Evolutionary conservation across 1,284 basidiomycete species (phyloP), one percentile per base, ranked within the genome.

Genomic region (Inonotus obliquus): DNA sequence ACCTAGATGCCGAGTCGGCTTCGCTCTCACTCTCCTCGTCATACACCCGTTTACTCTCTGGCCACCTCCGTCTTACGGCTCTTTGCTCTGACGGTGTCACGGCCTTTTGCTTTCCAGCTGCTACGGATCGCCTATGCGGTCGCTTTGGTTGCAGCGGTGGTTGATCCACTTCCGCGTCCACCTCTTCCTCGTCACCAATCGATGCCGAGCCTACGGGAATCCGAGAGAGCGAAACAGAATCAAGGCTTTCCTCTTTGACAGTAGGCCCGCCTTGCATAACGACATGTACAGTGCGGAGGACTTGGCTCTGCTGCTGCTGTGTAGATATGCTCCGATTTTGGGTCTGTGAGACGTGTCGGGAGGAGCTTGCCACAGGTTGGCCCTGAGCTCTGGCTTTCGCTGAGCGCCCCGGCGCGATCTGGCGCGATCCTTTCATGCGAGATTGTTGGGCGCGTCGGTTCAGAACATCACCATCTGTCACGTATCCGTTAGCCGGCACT

Each of bases 241-340:
- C 74, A 0, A 69, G 59, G 23, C 73, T 74, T 65, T 80, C 78
- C 62, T 80, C 77, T 63, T 80, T 79, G 41, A 79, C 73, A n/a
- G 41, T 32, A 19, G 77, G 78, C 2, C 77, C 71, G 17, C 35
- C 45, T 54, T 80, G 72, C 19, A 80, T 70, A 2, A 77, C 68
- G 35, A 79, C 77, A 4, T 76, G 75, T 19, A 81, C 79, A 14
- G 77, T 77, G 21, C 78, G 75, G 29, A 80, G 71, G 21, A 79
- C 59, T 27, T 66, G 66, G 4, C 51, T 27, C 9, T 23, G 51
- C 9, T 23, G n/a, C 11, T 11, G 17, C 0, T 23, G n/a, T 44
- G 41, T 17, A 21, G 41, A 44, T 4, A 44, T 44, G 41, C 41
- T 44, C n/a, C n/a, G 41, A 48, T 73, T 68, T 3, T 23, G 65